A percentile compares a stretch with the other conserved stretches of the same genome.
Evolutionary conservation across 768 basidiomycete species (phyloP).

Genomic region (Rhodotorula diobovata): DNA sequence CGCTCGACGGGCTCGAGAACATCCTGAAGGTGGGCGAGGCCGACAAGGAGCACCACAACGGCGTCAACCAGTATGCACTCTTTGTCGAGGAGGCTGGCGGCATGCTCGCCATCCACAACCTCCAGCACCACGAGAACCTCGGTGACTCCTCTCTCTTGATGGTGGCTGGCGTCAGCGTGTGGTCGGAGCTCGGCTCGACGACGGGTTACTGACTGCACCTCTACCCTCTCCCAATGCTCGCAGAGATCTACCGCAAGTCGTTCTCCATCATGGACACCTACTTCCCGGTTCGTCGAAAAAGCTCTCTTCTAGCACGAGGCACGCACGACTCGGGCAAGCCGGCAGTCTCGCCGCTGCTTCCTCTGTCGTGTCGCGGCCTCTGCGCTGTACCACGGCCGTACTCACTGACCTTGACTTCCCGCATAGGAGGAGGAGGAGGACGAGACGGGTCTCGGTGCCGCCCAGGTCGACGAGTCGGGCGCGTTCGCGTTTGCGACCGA

Average conservation of each 20-base stretch:
- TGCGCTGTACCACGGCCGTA: too few relatives aligned
- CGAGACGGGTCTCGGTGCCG: conserved; percentile 72
- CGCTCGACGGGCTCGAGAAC: conserved; percentile 95
- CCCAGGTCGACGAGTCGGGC: conserved; percentile 55
- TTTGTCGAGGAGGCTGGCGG: conserved; percentile 97
- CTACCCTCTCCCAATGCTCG: neutral
- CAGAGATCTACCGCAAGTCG: conserved; percentile 80
- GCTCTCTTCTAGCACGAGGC: too few relatives aligned
- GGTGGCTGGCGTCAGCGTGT: neutral
- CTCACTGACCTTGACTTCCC: too few relatives aligned
- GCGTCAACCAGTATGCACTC: conserved; percentile 83
- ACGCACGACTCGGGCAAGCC: too few relatives aligned
- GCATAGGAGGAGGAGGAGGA: conserved; percentile 82
- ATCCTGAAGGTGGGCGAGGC: conserved; percentile 95
- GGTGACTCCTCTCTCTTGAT: conserved; percentile 46
- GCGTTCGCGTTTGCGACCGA: conserved; percentile 70
- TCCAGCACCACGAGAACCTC: conserved; percentile 98
- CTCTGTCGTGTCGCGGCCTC: too few relatives aligned
- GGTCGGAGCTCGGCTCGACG: neutral
- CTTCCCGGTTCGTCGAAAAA: too few relatives aligned
- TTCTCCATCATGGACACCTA: conserved; percentile 65
- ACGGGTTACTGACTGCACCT: too few relatives aligned
- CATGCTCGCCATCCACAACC: conserved; percentile 97
- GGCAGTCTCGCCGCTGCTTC: too few relatives aligned
- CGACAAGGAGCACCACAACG: conserved; percentile 77